Conservation (phyloP, 208 protist species). For the Acanthamoeba castellanii region DNA sequence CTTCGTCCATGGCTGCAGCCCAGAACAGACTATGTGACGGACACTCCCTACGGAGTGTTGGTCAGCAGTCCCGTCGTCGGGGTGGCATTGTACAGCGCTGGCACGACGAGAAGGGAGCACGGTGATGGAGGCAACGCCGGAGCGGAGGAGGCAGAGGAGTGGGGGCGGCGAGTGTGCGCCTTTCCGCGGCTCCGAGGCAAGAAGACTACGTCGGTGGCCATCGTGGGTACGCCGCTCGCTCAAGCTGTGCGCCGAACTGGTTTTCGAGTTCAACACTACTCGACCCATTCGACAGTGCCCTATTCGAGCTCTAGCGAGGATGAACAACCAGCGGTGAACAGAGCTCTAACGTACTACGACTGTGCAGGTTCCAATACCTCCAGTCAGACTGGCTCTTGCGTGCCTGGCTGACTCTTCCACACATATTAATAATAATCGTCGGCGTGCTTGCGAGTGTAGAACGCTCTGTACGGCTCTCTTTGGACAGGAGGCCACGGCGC, state of each 20-base stretch:
- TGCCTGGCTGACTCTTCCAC: not conserved
- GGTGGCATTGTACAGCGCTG: slow-evolving; percentile 19
- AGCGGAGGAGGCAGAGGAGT: not conserved
- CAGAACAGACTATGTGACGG: not conserved
- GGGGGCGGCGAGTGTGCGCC: not conserved
- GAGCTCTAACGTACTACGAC: too few relatives aligned
- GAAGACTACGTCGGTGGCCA: not conserved
- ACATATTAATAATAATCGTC: not conserved
- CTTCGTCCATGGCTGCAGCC: not conserved
- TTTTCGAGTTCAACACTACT: too few relatives aligned
- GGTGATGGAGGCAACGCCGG: not conserved
- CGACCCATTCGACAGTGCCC: too few relatives aligned
- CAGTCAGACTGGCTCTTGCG: too few relatives aligned
- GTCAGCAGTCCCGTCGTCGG: slow-evolving; percentile 6
- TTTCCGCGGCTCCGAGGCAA: not conserved
- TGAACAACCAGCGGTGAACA: not conserved
- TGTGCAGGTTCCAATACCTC: too few relatives aligned
- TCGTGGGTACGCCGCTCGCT: not conserved
- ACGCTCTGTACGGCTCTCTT: slow-evolving; percentile 33
- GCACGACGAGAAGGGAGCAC: not conserved
- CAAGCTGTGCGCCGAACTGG: not conserved
- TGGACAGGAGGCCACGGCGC: not conserved
- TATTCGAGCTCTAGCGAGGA: not conserved
- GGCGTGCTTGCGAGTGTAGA: not conserved
- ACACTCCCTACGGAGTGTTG: not conserved